phyloP scores from a whole-genome alignment of 768 basidiomycete species.

The Gymnopilus dilepis region DNA sequence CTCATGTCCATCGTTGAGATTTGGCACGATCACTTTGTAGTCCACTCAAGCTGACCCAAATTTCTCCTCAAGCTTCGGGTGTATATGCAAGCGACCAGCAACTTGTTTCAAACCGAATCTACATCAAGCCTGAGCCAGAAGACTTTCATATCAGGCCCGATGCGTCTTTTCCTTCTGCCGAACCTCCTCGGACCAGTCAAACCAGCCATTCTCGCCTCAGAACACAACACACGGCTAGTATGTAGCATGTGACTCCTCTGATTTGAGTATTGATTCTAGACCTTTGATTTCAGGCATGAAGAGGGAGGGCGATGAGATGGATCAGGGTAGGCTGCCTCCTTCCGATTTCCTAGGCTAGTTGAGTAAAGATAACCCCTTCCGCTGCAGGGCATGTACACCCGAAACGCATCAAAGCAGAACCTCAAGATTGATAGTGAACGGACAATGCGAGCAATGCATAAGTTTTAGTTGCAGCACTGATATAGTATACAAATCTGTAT shows the following conservation, averaged over 20 bases:
- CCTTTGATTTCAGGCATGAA: not conserved
- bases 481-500: too few species aligned
- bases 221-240: not conserved
- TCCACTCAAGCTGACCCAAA: not conserved
- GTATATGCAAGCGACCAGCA: too few species aligned
- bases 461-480: too few species aligned
- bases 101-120: too few species aligned
- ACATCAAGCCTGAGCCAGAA: not conserved
- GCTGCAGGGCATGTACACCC: not conserved
- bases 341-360: too few species aligned
- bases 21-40: not conserved
- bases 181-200: not conserved
- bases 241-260: not conserved
- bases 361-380: not conserved
- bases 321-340: not conserved
- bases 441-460: too few species aligned
- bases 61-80: too few species aligned
- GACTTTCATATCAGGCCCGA: not conserved
- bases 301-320: not conserved
- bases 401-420: slow-evolving; percentile 13
- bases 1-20: too few species aligned
- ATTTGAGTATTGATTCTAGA: not conserved
- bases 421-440: slow-evolving; percentile 3
- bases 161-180: not conserved
- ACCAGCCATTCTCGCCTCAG: not conserved